phyloP scores from a whole-genome alignment of 306 rosid genomes.

The Prunus kanzakura region DNA sequence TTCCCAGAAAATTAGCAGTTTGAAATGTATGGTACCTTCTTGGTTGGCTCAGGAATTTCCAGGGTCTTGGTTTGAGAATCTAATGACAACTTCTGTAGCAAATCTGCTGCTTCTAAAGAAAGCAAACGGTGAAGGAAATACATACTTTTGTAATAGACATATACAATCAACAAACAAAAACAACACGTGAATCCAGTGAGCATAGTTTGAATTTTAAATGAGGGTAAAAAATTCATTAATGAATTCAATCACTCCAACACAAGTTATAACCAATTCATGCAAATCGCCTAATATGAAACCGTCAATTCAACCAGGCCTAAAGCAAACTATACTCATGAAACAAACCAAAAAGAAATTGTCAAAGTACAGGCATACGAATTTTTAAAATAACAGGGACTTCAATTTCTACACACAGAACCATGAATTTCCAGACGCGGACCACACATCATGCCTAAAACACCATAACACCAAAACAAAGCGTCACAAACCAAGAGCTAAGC shows the following conservation, averaged over 20 bases:
- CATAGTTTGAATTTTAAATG: neutral
- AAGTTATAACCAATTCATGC: neutral
- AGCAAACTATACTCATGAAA: neutral
- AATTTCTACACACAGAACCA: neutral
- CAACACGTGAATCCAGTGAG: neutral
- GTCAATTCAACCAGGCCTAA: neutral
- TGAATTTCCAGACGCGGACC: neutral
- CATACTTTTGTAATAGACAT: neutral
- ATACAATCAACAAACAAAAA: neutral
- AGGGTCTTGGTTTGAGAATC: conserved; percentile 77
- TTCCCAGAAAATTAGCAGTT: neutral
- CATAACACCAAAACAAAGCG: neutral
- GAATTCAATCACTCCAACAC: conserved; percentile 7
- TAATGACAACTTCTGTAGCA: conserved; percentile 78
- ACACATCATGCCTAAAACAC: neutral
- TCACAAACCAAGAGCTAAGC: too few relatives aligned
- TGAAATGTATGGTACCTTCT: conserved; percentile 47
- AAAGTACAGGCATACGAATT: neutral
- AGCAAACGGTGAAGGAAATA: conserved; percentile 50
- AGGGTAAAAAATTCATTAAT: neutral
- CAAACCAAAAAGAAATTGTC: neutral
- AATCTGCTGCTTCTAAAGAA: conserved; percentile 74
- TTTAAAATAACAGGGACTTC: neutral
- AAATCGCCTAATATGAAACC: neutral
- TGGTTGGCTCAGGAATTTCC: conserved; percentile 79